These are phyloP conservation scores for Tricholoma terreum DNA, from an alignment of 768 basidiomycete genomes.

Conservation along the genomic window DNA sequence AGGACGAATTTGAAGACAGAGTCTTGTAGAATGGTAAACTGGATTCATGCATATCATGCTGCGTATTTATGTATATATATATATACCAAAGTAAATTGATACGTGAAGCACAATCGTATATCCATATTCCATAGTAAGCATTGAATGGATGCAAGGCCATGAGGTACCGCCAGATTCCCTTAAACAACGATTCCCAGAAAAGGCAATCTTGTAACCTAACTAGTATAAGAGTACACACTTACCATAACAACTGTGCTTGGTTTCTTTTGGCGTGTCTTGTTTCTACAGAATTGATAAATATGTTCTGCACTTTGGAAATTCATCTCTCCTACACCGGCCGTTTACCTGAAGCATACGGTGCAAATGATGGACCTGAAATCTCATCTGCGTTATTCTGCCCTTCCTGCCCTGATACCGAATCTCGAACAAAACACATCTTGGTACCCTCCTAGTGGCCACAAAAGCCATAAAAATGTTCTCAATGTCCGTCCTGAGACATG, in stretches of 20 bases:
- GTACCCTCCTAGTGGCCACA: conserved; percentile 38
- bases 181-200: background rate
- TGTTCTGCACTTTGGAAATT: background rate
- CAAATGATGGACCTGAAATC: conserved; percentile 39
- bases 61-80: too few relatives aligned
- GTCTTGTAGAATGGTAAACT: background rate
- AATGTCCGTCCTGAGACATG: conserved; percentile 45
- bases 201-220: conserved; percentile 1
- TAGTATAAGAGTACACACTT: background rate
- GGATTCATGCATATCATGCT: too few relatives aligned
- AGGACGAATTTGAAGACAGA: background rate
- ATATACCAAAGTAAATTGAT: too few relatives aligned
- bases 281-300: background rate
- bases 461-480: conserved; percentile 44
- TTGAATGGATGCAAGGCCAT: too few relatives aligned
- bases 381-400: conserved; percentile 44
- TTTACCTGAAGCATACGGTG: background rate
- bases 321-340: background rate
- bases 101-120: too few relatives aligned
- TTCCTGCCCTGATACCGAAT: conserved; percentile 38
- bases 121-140: too few relatives aligned
- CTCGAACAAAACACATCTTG: conserved; percentile 26
- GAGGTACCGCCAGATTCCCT: too few relatives aligned
- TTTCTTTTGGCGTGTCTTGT: conserved; percentile 1
- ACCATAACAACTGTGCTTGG: background rate